Base-by-base conservation (phyloP, 73 alveolate genomes). In the Blepharisma stoltei region DNA sequence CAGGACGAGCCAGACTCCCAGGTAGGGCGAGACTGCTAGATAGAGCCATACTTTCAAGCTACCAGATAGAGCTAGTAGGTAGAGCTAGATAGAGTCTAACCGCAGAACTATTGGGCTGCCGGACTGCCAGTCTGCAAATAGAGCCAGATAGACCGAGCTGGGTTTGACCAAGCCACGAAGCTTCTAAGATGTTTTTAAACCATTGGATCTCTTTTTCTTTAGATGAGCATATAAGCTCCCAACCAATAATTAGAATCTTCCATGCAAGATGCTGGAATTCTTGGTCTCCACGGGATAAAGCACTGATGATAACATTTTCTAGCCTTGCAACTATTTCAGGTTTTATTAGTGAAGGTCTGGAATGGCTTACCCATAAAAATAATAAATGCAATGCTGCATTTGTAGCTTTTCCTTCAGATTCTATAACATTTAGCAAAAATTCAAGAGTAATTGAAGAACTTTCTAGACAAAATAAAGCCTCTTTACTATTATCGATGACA, bases 401-500 rank as follows among this genome's bases (percentile, higher is more conserved):
- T 25, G 14, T n/a, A 14, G 23, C 11, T 60, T 25, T 14, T 25
- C 46, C 45, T 8, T 60, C 73, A 60, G 38, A n/a, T 14, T 8
- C 73, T 32, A 32, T 32, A 14, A 60, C 18, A 9, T 60, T 60
- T 14, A 60, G 73, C 5, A 60, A 60, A 60, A 60, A n/a, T 25
- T 60, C 23, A 9, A 60, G 18, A 2, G 73, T 18, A 20, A 20
- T 25, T 60, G 14, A n/a, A 20, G 73, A 18, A 60, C 73, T 60
- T 60, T 60, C 73, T 18, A 60, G 46, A 3, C 38, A 14, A 2
- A 60, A 25, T 14, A 60, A 8, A 14, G 73, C 14, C 45, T 60
- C 73, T 60, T 60, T 60, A 5, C 73, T 60, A 38, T 60, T 60
- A 9, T 60, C 73, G 23, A 60, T 25, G 2, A 38, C 38, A 9